Percentiles rank a stretch among this genome's conserved stretches.
Evolutionary conservation across 371 early-diverging fungal species (phyloP).

Genomic region (Mortierella sp.): DNA sequence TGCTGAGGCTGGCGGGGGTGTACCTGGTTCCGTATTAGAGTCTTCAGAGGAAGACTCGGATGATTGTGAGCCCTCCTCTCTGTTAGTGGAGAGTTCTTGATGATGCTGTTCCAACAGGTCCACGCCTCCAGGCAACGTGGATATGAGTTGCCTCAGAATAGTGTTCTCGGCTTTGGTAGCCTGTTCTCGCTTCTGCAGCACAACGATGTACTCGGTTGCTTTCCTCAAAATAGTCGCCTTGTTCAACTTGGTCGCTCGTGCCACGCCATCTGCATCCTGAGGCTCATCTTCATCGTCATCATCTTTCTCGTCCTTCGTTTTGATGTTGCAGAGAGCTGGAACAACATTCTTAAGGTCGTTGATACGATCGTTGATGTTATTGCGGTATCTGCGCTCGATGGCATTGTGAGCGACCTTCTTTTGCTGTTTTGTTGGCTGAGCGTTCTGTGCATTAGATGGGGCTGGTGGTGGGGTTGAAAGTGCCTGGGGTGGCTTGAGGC

Average conservation of each 20-base stretch:
- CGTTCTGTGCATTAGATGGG: constrained; percentile 26
- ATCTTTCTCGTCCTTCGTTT: constrained; percentile 63
- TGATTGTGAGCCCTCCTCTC: constrained; percentile 20
- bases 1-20: constrained; percentile 36
- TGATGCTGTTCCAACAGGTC: constrained; percentile 53
- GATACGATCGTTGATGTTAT: constrained; percentile 95
- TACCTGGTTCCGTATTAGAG: constrained; percentile 32
- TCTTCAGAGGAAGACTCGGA: constrained; percentile 46
- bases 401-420: constrained; percentile 95
- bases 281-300: constrained; percentile 70
- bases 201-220: constrained; percentile 88
- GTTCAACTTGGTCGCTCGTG: constrained; percentile 82
- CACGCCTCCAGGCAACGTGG: constrained; percentile 66
- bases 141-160: constrained; percentile 61
- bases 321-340: constrained; percentile 81
- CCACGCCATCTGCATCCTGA: constrained; percentile 70
- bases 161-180: constrained; percentile 62
- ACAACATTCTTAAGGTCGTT: constrained; percentile 85
- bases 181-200: constrained; percentile 70
- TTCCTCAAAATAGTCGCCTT: constrained; percentile 91
- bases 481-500: constrained; percentile 51
- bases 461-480: constrained; percentile 40
- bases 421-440: constrained; percentile 66
- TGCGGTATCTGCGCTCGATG: constrained; percentile 93
- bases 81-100: constrained; percentile 17